Evolutionary conservation across 2,329 filamentous ascomycete species (phyloP).

Genomic region (Fragosphaeria purpurea): DNA sequence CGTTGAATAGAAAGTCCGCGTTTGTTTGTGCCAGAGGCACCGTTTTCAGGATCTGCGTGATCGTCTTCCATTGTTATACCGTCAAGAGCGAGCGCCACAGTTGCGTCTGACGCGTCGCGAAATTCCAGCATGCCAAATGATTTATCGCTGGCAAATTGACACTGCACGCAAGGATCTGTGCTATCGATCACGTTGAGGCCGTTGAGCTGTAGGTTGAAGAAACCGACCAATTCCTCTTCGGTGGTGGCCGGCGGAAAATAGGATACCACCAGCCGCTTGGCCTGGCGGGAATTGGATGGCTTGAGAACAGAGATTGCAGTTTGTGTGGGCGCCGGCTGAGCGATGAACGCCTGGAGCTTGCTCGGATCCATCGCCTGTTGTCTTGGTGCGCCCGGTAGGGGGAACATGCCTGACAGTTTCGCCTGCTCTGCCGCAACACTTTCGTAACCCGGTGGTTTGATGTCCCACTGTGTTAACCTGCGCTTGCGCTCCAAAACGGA

Average conservation of each 20-base stretch:
- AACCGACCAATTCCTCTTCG: conserved; percentile 66
- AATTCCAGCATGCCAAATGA: conserved; percentile 87
- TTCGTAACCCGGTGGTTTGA: conserved; percentile 96
- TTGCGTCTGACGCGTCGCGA: conserved; percentile 76
- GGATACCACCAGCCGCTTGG: conserved; percentile 81
- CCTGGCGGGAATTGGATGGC: conserved; percentile 85
- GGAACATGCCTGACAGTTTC: conserved; percentile 98
- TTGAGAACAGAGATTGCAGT: conserved; percentile 61
- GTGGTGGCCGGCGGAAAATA: conserved; percentile 66
- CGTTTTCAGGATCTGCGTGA: conserved; percentile 35
- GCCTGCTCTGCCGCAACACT: conserved; percentile 97
- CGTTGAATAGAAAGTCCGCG: conserved; percentile 66
- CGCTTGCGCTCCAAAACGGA: conserved; percentile 78
- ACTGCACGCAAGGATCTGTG: conserved; percentile 73
- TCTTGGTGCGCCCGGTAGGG: conserved; percentile 85
- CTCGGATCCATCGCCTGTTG: conserved; percentile 93
- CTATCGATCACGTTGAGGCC: conserved; percentile 85
- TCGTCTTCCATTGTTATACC: conserved; percentile 79
- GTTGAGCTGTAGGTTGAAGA: conserved; percentile 95
- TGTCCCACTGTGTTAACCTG: conserved; percentile 96
- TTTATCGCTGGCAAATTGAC: conserved; percentile 69
- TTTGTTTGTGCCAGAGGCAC: conserved; percentile 33
- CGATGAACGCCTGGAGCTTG: conserved; percentile 92
- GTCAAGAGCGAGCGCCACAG: conserved; percentile 80
- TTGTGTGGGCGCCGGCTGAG: conserved; percentile 55